Conservation (phyloP, 306 rosid species). For the Quercus alba region DNA sequence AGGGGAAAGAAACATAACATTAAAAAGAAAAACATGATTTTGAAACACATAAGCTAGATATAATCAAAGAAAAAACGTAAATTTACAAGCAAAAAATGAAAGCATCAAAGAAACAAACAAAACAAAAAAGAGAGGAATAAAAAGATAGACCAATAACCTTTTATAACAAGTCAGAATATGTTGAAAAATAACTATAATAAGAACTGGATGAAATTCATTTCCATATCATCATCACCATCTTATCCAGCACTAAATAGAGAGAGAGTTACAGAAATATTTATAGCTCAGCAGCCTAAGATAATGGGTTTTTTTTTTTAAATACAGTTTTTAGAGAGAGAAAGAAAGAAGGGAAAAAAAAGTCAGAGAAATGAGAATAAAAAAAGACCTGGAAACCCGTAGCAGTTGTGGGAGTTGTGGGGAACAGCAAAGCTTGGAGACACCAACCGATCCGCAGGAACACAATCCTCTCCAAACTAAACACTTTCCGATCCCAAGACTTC, state of each 20-base stretch:
- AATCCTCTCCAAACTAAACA: conserved; percentile 36
- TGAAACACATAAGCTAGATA: not conserved
- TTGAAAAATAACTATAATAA: not conserved
- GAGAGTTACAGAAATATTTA: not conserved
- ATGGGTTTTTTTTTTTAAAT: not conserved
- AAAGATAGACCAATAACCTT: conserved; percentile 2
- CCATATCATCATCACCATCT: conserved; percentile 2
- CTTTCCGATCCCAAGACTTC: conserved; percentile 50
- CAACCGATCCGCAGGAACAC: conserved; percentile 41
- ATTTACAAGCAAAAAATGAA: not conserved
- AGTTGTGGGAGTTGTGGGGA: conserved; percentile 44
- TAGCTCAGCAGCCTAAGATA: not conserved
- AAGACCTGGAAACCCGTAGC: conserved; percentile 42
- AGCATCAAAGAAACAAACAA: not conserved
- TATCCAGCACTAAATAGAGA: not conserved
- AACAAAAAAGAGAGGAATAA: not conserved
- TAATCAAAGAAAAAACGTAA: not conserved
- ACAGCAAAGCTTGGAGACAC: conserved; percentile 40
- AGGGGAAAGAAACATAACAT: not conserved
- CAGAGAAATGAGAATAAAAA: conserved; percentile 17
- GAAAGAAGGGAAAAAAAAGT: conserved; percentile 12
- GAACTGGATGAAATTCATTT: conserved; percentile 2
- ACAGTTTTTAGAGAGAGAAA: not conserved
- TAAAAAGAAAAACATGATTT: not conserved
- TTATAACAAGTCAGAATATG: not conserved